These are phyloP conservation scores for Exophiala oligosperma DNA, from an alignment of 2,329 filamentous ascomycete species.

Conservation along the genomic window DNA sequence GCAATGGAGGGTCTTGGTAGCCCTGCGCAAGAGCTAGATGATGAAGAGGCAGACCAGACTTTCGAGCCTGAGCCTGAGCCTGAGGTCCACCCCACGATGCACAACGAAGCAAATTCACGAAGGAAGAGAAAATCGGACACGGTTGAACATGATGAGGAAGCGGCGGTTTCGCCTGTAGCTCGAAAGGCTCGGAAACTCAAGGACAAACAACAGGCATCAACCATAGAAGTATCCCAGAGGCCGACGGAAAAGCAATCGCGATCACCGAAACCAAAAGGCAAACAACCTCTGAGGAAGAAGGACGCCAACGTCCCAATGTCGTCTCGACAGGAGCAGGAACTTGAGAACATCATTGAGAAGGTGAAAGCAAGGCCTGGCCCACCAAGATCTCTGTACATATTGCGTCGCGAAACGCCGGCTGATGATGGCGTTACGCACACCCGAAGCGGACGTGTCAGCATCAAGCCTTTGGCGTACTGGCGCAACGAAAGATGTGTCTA, in stretches of 20 bases:
- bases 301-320: constrained; percentile 32
- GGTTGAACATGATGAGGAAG: constrained; percentile 21
- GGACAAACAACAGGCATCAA: neutral
- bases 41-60: constrained; percentile 22
- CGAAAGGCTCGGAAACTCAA: constrained; percentile 20
- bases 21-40: constrained; percentile 21
- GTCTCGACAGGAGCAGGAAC: constrained; percentile 36
- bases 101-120: constrained; percentile 26
- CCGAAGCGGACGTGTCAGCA: constrained; percentile 77
- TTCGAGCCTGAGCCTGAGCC: constrained; percentile 12
- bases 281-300: constrained; percentile 26
- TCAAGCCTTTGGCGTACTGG: constrained; percentile 82
- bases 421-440: constrained; percentile 61
- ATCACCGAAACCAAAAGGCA: constrained; percentile 39
- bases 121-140: constrained; percentile 29
- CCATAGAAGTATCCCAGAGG: no score
- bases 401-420: constrained; percentile 52
- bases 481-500: constrained; percentile 77
- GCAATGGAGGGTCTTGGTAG: constrained; percentile 17
- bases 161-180: constrained; percentile 27
- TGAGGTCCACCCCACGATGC: constrained; percentile 4
- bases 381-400: constrained; percentile 50
- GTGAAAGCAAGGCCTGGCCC: constrained; percentile 48
- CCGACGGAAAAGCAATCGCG: constrained; percentile 27
- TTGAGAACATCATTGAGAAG: constrained; percentile 45